Evolutionary conservation across 768 basidiomycete species (phyloP).

Genomic region (Neoboletus subvelutipes): DNA sequence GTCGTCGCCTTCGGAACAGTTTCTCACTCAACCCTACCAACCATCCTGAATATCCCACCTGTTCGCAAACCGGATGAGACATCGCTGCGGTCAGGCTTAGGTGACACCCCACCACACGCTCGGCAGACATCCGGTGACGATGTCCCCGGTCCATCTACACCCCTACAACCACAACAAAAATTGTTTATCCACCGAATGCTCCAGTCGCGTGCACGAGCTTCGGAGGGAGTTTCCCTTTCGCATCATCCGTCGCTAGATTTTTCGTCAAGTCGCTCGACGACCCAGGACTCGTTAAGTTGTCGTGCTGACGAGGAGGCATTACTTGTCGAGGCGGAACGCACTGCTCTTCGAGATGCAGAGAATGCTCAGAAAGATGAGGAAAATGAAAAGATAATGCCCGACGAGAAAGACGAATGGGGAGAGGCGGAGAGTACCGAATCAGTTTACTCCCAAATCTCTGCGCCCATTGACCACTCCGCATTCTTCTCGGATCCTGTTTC

Average conservation of each 20-base stretch:
- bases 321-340: constrained; percentile 17
- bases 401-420: constrained; percentile 3
- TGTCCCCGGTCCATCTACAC: background rate
- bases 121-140: background rate
- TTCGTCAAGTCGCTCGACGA: constrained; percentile 4
- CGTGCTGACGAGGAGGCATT: constrained; percentile 9
- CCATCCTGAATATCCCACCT: constrained; percentile 7
- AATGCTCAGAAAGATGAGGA: background rate
- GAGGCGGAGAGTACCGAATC: constrained; percentile 12
- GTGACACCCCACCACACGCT: background rate
- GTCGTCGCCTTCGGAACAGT: background rate
- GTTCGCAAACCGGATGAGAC: background rate
- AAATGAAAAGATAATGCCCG: background rate
- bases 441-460: constrained; percentile 28
- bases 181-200: constrained; percentile 24
- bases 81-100: background rate
- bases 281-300: constrained; percentile 3
- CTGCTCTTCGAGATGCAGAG: constrained; percentile 16
- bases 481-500: constrained; percentile 2
- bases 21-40: background rate
- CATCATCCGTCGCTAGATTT: constrained; percentile 4
- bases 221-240: constrained; percentile 1
- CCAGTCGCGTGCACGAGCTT: constrained; percentile 21
- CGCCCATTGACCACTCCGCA: constrained; percentile 12
- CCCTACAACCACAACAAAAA: background rate